Evolutionary conservation across 1,284 basidiomycete genomes (phyloP).

Genomic region (Prillingera fragicola): DNA sequence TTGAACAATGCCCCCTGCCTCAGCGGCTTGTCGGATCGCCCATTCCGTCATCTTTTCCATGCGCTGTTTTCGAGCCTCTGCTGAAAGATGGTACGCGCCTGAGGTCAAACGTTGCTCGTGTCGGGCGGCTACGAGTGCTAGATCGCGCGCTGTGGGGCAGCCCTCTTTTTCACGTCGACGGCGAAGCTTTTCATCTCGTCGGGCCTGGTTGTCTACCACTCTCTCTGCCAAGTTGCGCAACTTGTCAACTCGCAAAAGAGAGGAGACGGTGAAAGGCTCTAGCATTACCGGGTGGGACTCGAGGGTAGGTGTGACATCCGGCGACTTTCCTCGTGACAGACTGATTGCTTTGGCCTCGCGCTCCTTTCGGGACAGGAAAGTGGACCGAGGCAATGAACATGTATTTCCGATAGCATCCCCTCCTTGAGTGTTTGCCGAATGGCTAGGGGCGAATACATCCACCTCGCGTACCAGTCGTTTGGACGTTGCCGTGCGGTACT

Average conservation of each 20-base stretch:
- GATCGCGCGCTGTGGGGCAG: conserved; percentile 8
- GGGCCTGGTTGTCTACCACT: conserved; percentile 24
- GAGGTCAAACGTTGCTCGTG: not conserved
- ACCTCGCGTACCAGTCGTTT: not conserved
- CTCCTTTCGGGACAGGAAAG: not conserved
- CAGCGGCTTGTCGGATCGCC: conserved; percentile 25
- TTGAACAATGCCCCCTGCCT: conserved; percentile 32
- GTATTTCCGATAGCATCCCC: not conserved
- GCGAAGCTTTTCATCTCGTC: conserved; percentile 28
- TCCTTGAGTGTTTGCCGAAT: not conserved
- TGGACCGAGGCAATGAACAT: not conserved
- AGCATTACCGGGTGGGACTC: not conserved
- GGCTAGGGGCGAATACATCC: not conserved
- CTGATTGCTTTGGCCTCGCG: not conserved
- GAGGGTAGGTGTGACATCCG: not conserved
- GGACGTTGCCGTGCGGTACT: conserved; percentile 7
- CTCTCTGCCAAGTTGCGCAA: conserved; percentile 24
- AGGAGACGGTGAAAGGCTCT: conserved; percentile 3
- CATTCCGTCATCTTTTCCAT: conserved; percentile 22
- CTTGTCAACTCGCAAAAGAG: conserved; percentile 18
- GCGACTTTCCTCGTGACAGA: not conserved
- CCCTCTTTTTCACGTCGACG: conserved; percentile 25
- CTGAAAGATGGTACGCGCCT: conserved; percentile 6
- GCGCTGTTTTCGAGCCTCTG: conserved; percentile 16
- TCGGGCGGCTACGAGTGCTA: conserved; percentile 15